phyloP scores from a whole-genome alignment of 306 rosid genomes.

The Cercis canadensis region DNA sequence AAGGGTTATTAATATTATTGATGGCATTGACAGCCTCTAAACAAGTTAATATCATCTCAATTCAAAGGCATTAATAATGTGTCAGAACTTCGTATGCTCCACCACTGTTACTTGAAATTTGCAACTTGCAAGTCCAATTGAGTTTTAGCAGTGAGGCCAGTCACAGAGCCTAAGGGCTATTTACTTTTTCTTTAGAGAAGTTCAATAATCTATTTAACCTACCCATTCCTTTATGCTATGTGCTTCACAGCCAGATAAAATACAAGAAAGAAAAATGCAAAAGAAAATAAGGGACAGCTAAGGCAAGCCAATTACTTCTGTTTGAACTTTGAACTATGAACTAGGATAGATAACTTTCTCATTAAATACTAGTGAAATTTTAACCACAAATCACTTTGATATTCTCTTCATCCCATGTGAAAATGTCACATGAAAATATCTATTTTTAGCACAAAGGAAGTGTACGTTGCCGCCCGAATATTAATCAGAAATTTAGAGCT shows the following conservation, averaged over 20 bases:
- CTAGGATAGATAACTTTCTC: not conserved
- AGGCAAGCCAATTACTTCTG: not conserved
- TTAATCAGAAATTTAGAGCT: not conserved
- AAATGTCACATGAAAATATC: not conserved
- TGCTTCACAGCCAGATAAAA: slow-evolving; percentile 8
- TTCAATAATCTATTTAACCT: slow-evolving; percentile 4
- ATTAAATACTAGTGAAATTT: not conserved
- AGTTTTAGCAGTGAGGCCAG: too few species aligned
- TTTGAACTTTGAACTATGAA: not conserved
- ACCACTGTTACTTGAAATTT: too few species aligned
- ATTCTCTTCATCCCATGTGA: slow-evolving; percentile 11
- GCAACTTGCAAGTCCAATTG: too few species aligned
- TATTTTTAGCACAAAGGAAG: slow-evolving; percentile 15
- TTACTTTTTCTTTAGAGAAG: too few species aligned
- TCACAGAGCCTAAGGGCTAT: too few species aligned
- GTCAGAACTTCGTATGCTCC: too few species aligned
- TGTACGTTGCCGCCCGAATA: not conserved
- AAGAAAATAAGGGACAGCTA: not conserved
- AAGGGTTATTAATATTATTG: too few species aligned
- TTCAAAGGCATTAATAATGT: too few species aligned
- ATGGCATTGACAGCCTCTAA: too few species aligned
- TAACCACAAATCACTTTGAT: slow-evolving; percentile 1
- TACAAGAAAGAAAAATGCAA: not conserved
- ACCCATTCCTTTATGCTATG: not conserved
- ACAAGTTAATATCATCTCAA: too few species aligned